Evolutionary conservation across 2,329 filamentous ascomycete species (phyloP).

Genomic region (Aureobasidium sp.): DNA sequence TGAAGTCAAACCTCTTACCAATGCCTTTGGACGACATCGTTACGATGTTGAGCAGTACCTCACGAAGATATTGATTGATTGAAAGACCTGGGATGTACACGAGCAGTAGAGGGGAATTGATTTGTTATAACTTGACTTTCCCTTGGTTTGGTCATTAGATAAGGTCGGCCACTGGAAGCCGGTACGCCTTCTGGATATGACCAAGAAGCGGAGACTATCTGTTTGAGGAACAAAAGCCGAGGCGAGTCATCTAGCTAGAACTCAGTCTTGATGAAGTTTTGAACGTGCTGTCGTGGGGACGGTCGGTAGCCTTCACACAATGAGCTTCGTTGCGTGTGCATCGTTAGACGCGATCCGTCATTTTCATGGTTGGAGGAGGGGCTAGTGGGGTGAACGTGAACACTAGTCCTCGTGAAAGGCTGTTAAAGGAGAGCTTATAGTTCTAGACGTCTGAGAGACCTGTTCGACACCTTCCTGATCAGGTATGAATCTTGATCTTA

Average conservation of each 20-base stretch:
- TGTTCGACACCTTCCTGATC: not conserved
- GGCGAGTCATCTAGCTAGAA: not conserved
- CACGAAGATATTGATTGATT: not conserved
- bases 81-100: not conserved
- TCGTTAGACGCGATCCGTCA: not conserved
- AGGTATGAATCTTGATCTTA: not conserved
- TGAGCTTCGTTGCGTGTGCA: not conserved
- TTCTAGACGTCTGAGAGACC: not conserved
- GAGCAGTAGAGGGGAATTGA: not conserved
- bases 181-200: not conserved
- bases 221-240: not conserved
- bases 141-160: not conserved
- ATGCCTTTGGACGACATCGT: constrained; percentile 14
- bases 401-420: not conserved
- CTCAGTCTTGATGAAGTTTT: not conserved
- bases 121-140: not conserved
- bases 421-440: not conserved
- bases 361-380: not conserved
- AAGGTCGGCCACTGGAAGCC: not conserved
- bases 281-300: not conserved
- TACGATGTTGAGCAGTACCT: not conserved
- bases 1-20: constrained; percentile 19
- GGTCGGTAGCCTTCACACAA: not conserved
- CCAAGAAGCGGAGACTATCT: not conserved
- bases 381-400: not conserved